Evolutionary conservation across 2,329 filamentous ascomycete genomes (phyloP).

Genomic region (Botrytis byssoidea): DNA sequence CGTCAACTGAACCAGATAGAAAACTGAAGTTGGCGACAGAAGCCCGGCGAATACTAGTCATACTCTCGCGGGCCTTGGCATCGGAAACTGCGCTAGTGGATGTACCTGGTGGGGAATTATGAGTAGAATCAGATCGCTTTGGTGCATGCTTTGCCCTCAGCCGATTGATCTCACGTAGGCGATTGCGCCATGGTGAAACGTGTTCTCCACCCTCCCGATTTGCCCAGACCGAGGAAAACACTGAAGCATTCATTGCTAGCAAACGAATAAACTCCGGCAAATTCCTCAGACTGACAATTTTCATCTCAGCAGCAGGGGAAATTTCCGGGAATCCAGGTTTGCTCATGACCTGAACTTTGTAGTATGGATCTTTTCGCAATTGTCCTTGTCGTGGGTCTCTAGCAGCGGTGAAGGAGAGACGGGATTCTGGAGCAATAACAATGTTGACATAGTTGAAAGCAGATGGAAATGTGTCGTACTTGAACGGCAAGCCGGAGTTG

Average conservation of each 20-base stretch:
- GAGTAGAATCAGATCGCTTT: constrained; percentile 41
- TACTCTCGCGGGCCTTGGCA: constrained; percentile 55
- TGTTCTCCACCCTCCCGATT: constrained; percentile 75
- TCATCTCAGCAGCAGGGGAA: constrained; percentile 83
- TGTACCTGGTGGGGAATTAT: constrained; percentile 37
- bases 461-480: constrained; percentile 87
- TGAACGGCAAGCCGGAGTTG: constrained; percentile 85
- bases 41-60: constrained; percentile 59
- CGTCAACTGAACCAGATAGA: constrained; percentile 56
- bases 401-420: constrained; percentile 70
- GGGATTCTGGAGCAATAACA: constrained; percentile 84
- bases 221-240: constrained; percentile 90
- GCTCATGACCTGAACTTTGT: constrained; percentile 85
- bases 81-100: constrained; percentile 31
- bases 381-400: constrained; percentile 45
- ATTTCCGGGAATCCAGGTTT: constrained; percentile 88
- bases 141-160: constrained; percentile 68
- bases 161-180: constrained; percentile 79
- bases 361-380: constrained; percentile 57
- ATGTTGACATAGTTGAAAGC: constrained; percentile 98
- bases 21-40: constrained; percentile 68
- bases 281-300: constrained; percentile 80
- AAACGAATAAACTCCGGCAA: constrained; percentile 84
- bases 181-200: constrained; percentile 83
- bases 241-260: constrained; percentile 86